These are phyloP conservation scores for Citrus glauca DNA, from an alignment of 345 rosid genomes.

Conservation along the genomic window DNA sequence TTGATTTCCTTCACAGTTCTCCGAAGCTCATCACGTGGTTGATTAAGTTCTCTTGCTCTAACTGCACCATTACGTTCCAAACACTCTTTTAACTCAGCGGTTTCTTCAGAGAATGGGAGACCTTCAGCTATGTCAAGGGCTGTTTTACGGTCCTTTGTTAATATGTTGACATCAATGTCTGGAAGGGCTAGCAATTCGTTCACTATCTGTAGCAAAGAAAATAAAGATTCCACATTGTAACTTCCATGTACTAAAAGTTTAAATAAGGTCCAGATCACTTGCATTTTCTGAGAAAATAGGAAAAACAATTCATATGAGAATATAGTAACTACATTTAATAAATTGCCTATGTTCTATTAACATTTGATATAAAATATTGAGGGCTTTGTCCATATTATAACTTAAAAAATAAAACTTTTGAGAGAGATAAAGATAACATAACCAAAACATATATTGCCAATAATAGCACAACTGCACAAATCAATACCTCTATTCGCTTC, in stretches of 20 bases:
- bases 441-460: not conserved
- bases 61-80: slow-evolving; percentile 64
- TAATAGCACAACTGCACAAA: not conserved
- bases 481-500: slow-evolving; percentile 68
- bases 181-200: slow-evolving; percentile 58
- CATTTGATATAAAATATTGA: not conserved
- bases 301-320: too few species aligned
- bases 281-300: too few species aligned
- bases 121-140: slow-evolving; percentile 86
- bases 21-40: slow-evolving; percentile 75
- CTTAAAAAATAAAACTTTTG: not conserved
- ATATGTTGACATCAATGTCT: slow-evolving; percentile 70
- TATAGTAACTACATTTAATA: not conserved
- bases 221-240: not conserved
- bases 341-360: not conserved
- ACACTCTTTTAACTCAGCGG: slow-evolving; percentile 51
- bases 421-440: not conserved
- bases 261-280: not conserved
- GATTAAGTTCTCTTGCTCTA: slow-evolving; percentile 74
- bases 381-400: not conserved
- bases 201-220: slow-evolving; percentile 59
- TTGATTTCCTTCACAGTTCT: slow-evolving; percentile 75
- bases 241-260: not conserved
- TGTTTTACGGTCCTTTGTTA: slow-evolving; percentile 76
- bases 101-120: slow-evolving; percentile 71